Base-by-base conservation (phyloP, 2,329 filamentous ascomycete genomes). In the Colletotrichum sansevieriae region DNA sequence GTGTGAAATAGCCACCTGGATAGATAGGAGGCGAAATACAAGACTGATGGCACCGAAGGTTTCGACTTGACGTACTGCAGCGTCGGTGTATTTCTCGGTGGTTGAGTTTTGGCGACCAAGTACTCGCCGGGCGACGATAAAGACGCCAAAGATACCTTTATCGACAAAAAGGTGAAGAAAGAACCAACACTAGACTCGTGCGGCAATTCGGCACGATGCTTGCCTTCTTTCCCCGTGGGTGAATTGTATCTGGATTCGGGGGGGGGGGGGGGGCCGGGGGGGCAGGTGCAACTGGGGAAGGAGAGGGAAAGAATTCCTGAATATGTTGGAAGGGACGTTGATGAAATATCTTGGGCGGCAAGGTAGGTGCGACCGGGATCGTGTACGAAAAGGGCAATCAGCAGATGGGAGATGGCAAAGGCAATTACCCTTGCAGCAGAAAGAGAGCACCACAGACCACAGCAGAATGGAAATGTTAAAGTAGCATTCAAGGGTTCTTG, bases 291-390 rank as follows among this genome's bases (percentile, higher is more conserved):
- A 12, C 56, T 61, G 62, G 66, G 62, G 62, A 60, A 56, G 35
- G 61, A 55, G 54, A 65, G 47, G 33, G 39, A 65, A 49, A 68
- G 25, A 33, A n/a, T 41, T 51, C 37, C 4, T n/a, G 13, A 22
- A 33, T 7, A 29, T 9, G 12, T 9, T 20, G 18, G 56, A 66
- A 37, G 56, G 20, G 66, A 39, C 49, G 49, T 44, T 33, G 56
- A 61, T 66, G 49, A 69, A 69, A 66, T 69, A 66, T 69, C 66
- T 61, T 56, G 62, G 55, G 56, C 35, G 41, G 15, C 29, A 39
- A 55, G 51, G 29, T 37, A 51, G 58, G 35, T 33, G 37, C 44
- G 46, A 51, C 49, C 22, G 61, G 54, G 47, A 43, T 44, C 35
- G 10, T 11, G 44, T 22, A 64, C 59, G 22, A 20, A 55, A 63